These are phyloP conservation scores for Aureobasidium namibiae DNA, from an alignment of 2,329 filamentous ascomycete species.

Conservation along the genomic window DNA sequence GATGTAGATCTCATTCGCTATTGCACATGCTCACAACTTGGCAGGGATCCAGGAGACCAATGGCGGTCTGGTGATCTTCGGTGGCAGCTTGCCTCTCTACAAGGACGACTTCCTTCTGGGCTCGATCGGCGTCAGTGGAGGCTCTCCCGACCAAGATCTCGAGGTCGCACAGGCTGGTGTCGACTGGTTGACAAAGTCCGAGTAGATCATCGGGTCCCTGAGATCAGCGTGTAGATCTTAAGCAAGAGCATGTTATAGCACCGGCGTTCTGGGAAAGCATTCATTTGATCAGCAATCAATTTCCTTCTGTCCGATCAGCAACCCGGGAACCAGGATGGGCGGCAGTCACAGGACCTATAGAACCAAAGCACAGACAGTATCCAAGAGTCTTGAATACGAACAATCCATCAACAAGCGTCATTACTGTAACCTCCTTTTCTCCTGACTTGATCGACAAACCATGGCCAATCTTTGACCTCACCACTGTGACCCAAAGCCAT, in stretches of 20 bases:
- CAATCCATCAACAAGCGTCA: neutral
- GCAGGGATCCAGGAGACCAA: conserved; percentile 22
- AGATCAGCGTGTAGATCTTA: neutral
- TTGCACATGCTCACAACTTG: neutral
- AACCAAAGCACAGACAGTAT: neutral
- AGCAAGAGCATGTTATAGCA: neutral
- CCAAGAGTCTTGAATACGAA: neutral
- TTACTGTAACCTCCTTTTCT: neutral
- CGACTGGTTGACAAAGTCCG: conserved; percentile 3
- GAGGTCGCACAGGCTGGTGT: conserved; percentile 15
- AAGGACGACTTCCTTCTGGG: conserved; percentile 21
- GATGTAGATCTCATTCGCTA: neutral
- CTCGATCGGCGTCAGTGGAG: conserved; percentile 23
- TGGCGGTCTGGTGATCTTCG: conserved; percentile 23
- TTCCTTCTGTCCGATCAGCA: neutral
- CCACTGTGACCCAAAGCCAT: neutral
- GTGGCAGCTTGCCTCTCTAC: conserved; percentile 22
- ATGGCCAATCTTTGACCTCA: neutral
- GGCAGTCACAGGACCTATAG: neutral
- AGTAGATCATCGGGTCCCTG: neutral
- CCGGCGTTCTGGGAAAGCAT: neutral
- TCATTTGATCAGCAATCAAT: neutral
- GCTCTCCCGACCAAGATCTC: conserved; percentile 23
- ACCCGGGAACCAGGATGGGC: neutral
- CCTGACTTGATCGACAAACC: neutral